Evolutionary conservation across 2,329 filamentous ascomycete genomes (phyloP), one percentile per base, ranked within the genome.

Genomic region (Phialophora chinensis): DNA sequence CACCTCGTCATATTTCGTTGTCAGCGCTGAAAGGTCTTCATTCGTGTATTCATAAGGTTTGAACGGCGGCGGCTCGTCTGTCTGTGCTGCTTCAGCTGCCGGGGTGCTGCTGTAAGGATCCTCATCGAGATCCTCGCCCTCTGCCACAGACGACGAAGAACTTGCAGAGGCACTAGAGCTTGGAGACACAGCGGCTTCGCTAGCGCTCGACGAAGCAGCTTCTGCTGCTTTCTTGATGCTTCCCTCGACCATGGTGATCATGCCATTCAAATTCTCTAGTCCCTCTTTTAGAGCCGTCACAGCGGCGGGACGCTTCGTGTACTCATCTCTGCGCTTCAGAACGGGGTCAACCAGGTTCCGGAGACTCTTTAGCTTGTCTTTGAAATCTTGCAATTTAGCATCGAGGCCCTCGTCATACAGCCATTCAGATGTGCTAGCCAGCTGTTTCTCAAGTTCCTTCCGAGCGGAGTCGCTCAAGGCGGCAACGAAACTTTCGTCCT

Each of bases 371-470:
- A 96, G 86, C 76, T 90, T 92, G 63, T 86, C 84, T 77, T 90
- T 91, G 73, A 99, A 86, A 56, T 90, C 88, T 2, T 91, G 87
- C 65, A 88, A 89, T 42, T 86, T 84, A 4, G 95, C 93, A 57
- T 93, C 88, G 17, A 86, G 85, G 63, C 94, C 92, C 55, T 93
- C 93, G 17, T 87, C 91, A 76, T 97, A 95, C 66, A 99, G 87
- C 94, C 95, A 99, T 11, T 97, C 93, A 73, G 91, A 91, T 25
- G 88, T 86, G 57, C 87, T 86, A 67, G 86, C 85, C 47, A 92
- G 84, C 74, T 89, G 88, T 67, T 87, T 82, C 72, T 90, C 86
- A 12, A 98, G 84, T n/a, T 81, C 79, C 6, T 84, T 77, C 55
- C 92, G 87, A 75, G 93, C 86, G 23, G 86, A 84, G 3, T 87